Percentiles rank a stretch among this genome's conserved stretches.
Conservation (phyloP, 2,329 filamentous ascomycete genomes). For the Beauveria pseudobassiana region DNA sequence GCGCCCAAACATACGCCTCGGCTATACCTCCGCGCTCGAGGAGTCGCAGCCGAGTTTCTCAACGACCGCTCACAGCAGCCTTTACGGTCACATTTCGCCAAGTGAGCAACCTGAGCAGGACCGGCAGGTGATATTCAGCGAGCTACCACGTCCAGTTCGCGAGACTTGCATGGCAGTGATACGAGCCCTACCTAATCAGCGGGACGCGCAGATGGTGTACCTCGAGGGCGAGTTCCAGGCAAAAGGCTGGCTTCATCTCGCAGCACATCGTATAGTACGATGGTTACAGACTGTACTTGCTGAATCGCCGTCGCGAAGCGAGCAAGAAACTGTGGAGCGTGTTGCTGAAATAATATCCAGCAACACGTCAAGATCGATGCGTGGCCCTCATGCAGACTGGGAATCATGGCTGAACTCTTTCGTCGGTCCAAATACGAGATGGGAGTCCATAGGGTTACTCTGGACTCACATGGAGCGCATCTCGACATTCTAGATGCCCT, state of each 20-base stretch:
- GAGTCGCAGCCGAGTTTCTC: neutral
- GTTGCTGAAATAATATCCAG: constrained; percentile 29
- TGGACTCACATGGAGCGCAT: constrained; percentile 16
- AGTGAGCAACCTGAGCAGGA: neutral
- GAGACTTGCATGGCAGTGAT: constrained; percentile 33
- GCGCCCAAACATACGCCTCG: neutral
- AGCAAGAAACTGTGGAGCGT: constrained; percentile 22
- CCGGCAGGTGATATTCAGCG: neutral
- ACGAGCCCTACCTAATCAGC: constrained; percentile 25
- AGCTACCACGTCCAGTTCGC: constrained; percentile 21
- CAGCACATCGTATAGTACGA: constrained; percentile 21
- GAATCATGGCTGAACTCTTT: constrained; percentile 33
- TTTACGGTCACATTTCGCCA: neutral
- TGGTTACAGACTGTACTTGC: constrained; percentile 26
- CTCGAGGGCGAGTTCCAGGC: constrained; percentile 16
- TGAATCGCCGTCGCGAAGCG: neutral
- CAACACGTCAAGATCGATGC: constrained; percentile 30
- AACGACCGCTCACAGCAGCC: neutral
- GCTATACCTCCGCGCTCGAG: neutral
- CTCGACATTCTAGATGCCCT: constrained; percentile 3
- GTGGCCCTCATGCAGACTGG: constrained; percentile 26
- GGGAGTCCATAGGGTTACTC: constrained; percentile 36
- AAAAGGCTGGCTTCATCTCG: constrained; percentile 26
- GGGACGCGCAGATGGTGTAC: constrained; percentile 17
- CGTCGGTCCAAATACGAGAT: constrained; percentile 29